A percentile compares a stretch with the other conserved stretches of the same genome.
These are phyloP conservation scores for Jaltomata sinuosa DNA, from an alignment of 257 asterid genomes.

Conservation along the genomic window DNA sequence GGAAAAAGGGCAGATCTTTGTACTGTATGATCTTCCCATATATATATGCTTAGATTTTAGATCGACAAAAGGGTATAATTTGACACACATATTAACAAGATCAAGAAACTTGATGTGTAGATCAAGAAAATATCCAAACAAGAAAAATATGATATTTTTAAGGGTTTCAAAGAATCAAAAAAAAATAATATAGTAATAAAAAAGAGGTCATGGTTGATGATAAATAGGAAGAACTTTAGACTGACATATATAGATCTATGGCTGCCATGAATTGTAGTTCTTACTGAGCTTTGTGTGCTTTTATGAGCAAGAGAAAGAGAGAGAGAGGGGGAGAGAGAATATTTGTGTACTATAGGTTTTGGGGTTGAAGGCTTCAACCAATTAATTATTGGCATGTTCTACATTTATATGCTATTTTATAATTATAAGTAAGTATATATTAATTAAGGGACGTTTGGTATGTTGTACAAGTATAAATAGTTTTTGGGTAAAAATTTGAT, in stretches of 20 bases:
- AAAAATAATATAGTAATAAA: not conserved
- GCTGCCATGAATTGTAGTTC: not conserved
- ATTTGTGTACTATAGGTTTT: not conserved
- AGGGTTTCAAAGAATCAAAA: not conserved
- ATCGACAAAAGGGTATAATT: not conserved
- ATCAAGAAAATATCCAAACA: not conserved
- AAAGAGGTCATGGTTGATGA: not conserved
- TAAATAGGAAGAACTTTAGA: not conserved
- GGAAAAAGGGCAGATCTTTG: not conserved
- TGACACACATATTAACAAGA: not conserved
- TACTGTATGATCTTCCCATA: not conserved
- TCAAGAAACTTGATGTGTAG: not conserved
- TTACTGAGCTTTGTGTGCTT: not conserved
- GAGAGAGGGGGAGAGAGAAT: not conserved
- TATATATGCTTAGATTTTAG: not conserved
- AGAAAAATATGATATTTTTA: not conserved
- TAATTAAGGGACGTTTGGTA: not conserved
- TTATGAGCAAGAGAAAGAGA: not conserved
- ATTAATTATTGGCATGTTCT: not conserved
- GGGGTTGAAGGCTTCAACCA: not conserved
- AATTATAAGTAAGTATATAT: not conserved
- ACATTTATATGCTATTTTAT: not conserved
- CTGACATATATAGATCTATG: not conserved
- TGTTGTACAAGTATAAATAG: not conserved
- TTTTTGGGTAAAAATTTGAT: too few species aligned